A percentile compares a stretch with the other conserved stretches of the same genome.
Evolutionary conservation across 2,329 filamentous ascomycete species (phyloP).

Genomic region (Plectosphaerella sp.): DNA sequence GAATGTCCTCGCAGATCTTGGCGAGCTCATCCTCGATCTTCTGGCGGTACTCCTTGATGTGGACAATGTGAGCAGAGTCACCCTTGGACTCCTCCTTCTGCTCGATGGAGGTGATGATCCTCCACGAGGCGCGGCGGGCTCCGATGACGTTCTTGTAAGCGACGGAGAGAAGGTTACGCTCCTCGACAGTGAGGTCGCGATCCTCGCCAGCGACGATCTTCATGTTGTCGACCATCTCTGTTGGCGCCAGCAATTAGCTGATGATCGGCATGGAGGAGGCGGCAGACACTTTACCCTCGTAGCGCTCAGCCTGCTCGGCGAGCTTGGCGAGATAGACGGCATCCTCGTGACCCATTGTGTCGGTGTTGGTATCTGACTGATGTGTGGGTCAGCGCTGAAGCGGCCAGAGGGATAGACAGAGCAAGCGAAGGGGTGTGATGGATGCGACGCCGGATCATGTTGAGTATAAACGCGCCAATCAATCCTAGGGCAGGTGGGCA

Average conservation of each 20-base stretch:
- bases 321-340: slow-evolving; percentile 99
- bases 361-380: slow-evolving; percentile 21
- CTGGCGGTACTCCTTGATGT: slow-evolving; percentile 97
- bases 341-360: slow-evolving; percentile 98
- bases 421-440: neutral
- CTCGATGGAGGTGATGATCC: slow-evolving; percentile 97
- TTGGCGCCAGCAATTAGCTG: slow-evolving; percentile 1
- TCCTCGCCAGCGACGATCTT: slow-evolving; percentile 96
- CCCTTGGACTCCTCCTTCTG: slow-evolving; percentile 99
- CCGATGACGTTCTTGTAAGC: slow-evolving; percentile 99
- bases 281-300: slow-evolving; percentile 74
- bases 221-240: slow-evolving; percentile 98
- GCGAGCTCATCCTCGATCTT: slow-evolving; percentile 97
- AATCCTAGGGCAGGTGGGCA: no score
- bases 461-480: no score
- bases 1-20: slow-evolving; percentile 97
- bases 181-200: slow-evolving; percentile 83
- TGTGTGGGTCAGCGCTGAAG: slow-evolving; percentile 7
- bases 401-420: slow-evolving; percentile 6
- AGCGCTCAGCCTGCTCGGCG: slow-evolving; percentile 99
- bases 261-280: neutral
- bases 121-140: slow-evolving; percentile 93
- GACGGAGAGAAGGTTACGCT: slow-evolving; percentile 95
- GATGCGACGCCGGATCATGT: neutral
- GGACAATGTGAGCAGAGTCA: slow-evolving; percentile 81